Base-by-base conservation (phyloP, 768 basidiomycete genomes). In the Leccinum boreale region DNA sequence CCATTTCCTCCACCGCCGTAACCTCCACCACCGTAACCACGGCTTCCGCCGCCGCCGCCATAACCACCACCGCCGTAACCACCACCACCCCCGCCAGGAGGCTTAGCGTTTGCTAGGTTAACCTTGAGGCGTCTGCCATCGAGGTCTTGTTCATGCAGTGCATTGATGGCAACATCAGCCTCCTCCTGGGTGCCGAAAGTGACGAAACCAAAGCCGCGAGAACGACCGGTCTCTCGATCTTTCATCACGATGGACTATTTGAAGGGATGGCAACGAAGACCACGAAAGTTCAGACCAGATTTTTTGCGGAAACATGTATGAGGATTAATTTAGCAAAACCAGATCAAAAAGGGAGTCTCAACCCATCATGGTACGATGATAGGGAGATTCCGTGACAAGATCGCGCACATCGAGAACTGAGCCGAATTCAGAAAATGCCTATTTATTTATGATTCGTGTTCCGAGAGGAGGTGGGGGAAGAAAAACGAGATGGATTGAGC, bases 121-220 rank as follows among this genome's bases (percentile, higher is more conserved):
- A 84, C 82, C 62, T 76, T 79, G 72, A 84, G 64, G 46, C 78
- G 72, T 55, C 83, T 79, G 55, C 82, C 81, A 65, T 84, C 83
- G 12, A 84, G 71, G 0, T 82, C 81, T 61, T 78, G 77, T 7
- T 84, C 83, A 67, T 84, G 69, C 69, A 82, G 65, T 47, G 52
- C 67, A 6, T 24, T 9, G 66, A 84, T 81, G 36, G 82, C 81
- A 56, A 71, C 68, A 1, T 82, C 58, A 56, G 82, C 82, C 63
- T 81, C 74, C 0, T 48, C 45, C 3, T 29, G 3, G 56, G 50
- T 47, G 48, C n/a, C 19, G 44, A 69, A 77, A 44, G 77, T 80
- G 61, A 83, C 82, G 62, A 83, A 83, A 57, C 81, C 82, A 70
- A 83, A 83, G 60, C 82, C 82, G 64, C 83, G 76, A 56, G 80